phyloP scores from a whole-genome alignment of 345 rosid species.

The Boechera stricta region DNA sequence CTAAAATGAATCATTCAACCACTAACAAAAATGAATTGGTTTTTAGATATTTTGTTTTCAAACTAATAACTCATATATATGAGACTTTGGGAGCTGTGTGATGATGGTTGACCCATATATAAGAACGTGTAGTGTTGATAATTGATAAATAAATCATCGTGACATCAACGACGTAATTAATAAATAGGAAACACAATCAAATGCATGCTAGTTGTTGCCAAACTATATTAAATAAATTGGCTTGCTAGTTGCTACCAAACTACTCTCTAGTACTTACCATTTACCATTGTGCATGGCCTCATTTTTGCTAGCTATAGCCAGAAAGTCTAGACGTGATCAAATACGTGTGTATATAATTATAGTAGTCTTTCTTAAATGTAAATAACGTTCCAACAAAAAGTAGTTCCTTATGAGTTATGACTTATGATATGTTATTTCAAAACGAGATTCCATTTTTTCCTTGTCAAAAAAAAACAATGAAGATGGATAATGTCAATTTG shows the following conservation, averaged over 20 bases:
- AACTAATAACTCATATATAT: background rate
- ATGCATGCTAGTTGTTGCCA: conserved; percentile 37
- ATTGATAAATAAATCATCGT: background rate
- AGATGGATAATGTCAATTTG: background rate
- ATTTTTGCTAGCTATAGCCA: conserved; percentile 22
- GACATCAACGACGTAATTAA: conserved; percentile 14
- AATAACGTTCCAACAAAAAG: background rate
- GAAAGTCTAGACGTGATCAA: background rate
- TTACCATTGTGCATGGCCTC: conserved; percentile 28
- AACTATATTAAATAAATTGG: conserved; percentile 18
- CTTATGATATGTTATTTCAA: background rate
- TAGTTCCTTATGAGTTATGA: background rate
- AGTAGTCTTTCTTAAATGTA: background rate
- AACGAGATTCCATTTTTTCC: background rate
- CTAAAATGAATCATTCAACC: background rate
- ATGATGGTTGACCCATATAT: background rate
- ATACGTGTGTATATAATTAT: background rate
- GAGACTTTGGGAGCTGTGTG: background rate
- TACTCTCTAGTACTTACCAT: background rate
- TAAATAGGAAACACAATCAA: conserved; percentile 1
- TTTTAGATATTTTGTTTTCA: background rate
- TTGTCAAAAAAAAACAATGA: background rate
- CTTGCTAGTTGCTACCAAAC: conserved; percentile 29
- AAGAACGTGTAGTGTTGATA: background rate
- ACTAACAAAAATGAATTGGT: background rate